Conservation (phyloP, 768 basidiomycete genomes). For the Termitomyces sp. region DNA sequence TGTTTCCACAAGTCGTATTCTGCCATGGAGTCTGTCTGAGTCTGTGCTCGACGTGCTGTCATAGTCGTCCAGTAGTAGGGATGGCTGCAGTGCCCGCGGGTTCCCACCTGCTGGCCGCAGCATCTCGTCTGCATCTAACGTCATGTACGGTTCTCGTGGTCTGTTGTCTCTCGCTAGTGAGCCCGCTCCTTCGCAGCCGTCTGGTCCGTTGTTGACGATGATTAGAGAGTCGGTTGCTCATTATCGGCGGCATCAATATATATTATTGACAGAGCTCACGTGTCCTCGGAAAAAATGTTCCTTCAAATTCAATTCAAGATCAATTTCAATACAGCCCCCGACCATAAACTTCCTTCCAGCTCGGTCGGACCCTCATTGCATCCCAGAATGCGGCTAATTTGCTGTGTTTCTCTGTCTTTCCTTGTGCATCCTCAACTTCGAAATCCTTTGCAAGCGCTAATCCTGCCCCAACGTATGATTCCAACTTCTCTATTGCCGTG, state of each 20-base stretch:
- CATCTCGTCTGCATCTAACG: slow-evolving; percentile 18
- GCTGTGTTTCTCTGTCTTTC: slow-evolving; percentile 20
- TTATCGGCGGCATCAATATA: slow-evolving; percentile 5
- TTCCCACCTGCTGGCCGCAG: slow-evolving; percentile 19
- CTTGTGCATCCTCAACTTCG: slow-evolving; percentile 24
- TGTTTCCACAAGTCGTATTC: slow-evolving; percentile 13
- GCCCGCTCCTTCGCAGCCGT: slow-evolving; percentile 13
- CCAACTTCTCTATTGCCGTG: slow-evolving; percentile 46
- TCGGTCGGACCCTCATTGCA: slow-evolving; percentile 54
- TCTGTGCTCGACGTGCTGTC: slow-evolving; percentile 44
- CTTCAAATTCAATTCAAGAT: not conserved
- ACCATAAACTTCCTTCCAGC: slow-evolving; percentile 68
- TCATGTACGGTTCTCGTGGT: slow-evolving; percentile 13
- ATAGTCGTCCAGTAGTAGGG: slow-evolving; percentile 32
- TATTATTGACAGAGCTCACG: slow-evolving; percentile 7
- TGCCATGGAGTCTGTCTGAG: slow-evolving; percentile 30
- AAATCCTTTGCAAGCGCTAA: slow-evolving; percentile 42
- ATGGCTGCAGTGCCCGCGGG: slow-evolving; percentile 15
- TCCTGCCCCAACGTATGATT: slow-evolving; percentile 45
- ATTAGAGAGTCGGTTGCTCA: slow-evolving; percentile 1
- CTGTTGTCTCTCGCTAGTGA: slow-evolving; percentile 8
- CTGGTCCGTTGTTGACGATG: slow-evolving; percentile 10
- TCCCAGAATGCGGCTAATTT: slow-evolving; percentile 78
- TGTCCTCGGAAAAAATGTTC: slow-evolving; percentile 11
- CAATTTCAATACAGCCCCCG: slow-evolving; percentile 41